A percentile compares a stretch with the other conserved stretches of the same genome.
phyloP scores from a whole-genome alignment of 139 green algal species.

The Chlorella sp. region DNA sequence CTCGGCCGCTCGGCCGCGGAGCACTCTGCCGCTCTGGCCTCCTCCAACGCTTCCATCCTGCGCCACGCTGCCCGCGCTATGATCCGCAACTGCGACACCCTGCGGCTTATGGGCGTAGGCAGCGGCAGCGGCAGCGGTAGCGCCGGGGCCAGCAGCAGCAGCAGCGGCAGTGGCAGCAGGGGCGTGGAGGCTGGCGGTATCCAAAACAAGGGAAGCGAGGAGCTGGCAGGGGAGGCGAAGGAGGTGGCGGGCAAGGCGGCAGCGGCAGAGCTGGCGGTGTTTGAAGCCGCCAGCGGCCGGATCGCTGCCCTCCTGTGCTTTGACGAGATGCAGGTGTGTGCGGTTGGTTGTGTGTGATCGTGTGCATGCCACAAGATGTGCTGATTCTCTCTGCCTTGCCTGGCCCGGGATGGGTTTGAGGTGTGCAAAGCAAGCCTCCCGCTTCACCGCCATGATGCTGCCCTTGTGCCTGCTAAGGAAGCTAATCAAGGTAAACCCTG shows the following conservation, averaged over 20 bases:
- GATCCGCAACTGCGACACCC: constrained; percentile 52
- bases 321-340: constrained; percentile 81
- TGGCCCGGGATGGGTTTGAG: no score
- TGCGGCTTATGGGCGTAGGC: constrained; percentile 10
- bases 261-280: not conserved
- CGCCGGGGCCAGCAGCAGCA: not conserved
- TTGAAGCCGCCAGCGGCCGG: constrained; percentile 44
- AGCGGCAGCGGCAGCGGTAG: not conserved
- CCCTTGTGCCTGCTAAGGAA: no score
- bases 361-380: not conserved
- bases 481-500: no score
- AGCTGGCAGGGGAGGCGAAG: not conserved
- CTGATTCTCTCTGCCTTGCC: not conserved
- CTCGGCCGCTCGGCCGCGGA: constrained; percentile 25
- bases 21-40: constrained; percentile 44
- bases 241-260: not conserved
- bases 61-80: constrained; percentile 52
- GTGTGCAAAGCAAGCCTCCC: no score
- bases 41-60: constrained; percentile 67
- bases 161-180: not conserved
- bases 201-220: no score
- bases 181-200: no score
- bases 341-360: no score
- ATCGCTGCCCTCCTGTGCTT: constrained; percentile 75
- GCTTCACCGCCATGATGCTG: no score